Percentiles rank a stretch among this genome's conserved stretches.
Evolutionary conservation across 768 basidiomycete genomes (phyloP).

Genomic region (Clitopilus passeckerianus): DNA sequence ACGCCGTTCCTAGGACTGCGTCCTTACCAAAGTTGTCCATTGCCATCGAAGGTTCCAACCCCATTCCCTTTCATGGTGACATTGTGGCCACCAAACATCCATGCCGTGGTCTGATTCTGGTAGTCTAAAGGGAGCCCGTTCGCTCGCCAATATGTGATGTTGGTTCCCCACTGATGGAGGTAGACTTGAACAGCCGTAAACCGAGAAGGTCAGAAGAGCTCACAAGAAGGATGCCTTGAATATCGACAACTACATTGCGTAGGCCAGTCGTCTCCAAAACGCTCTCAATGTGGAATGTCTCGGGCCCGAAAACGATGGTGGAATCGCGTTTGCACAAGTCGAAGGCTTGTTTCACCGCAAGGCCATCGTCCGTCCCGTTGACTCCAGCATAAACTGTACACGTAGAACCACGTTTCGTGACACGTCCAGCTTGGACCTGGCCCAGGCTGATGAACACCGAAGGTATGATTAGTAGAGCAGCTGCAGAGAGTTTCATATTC

Average conservation of each 20-base stretch:
- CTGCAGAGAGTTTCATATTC: neutral
- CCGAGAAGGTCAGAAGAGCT: constrained; percentile 2
- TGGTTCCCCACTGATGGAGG: constrained; percentile 22
- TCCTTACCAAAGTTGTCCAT: constrained; percentile 32
- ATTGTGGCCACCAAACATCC: constrained; percentile 28
- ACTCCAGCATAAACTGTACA: constrained; percentile 6
- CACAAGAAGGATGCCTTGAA: constrained; percentile 29
- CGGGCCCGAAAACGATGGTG: constrained; percentile 21
- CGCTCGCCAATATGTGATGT: constrained; percentile 31
- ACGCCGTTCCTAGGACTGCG: neutral
- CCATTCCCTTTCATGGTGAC: constrained; percentile 24
- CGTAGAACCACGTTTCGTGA: constrained; percentile 1
- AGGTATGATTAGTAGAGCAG: neutral
- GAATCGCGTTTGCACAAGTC: constrained; percentile 14
- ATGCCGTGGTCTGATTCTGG: constrained; percentile 30
- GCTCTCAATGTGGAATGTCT: constrained; percentile 27
- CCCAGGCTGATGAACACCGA: neutral
- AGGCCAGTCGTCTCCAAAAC: constrained; percentile 27
- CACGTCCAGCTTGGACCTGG: constrained; percentile 3
- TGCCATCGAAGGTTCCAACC: constrained; percentile 33
- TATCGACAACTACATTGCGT: constrained; percentile 24
- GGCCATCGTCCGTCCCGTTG: constrained; percentile 18
- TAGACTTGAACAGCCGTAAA: neutral
- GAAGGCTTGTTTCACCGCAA: constrained; percentile 13
- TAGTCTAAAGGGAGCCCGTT: constrained; percentile 28